Conservation (phyloP, 768 basidiomycete genomes). For the Pisolithus tinctorius region DNA sequence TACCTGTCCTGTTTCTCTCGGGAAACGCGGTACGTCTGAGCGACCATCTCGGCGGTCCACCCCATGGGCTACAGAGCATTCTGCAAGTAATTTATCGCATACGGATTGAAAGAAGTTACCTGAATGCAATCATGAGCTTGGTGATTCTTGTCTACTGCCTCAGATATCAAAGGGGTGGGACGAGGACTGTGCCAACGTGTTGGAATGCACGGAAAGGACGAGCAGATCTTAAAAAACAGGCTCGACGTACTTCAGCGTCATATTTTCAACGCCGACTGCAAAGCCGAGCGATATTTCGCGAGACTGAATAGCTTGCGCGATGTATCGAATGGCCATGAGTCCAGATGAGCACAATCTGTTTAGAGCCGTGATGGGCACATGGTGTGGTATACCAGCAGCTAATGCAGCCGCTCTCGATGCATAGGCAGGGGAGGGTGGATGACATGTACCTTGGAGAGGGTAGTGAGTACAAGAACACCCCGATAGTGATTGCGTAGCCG, state of each 20-base stretch:
- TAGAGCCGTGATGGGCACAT: constrained; percentile 83
- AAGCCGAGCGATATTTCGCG: constrained; percentile 85
- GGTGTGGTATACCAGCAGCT: constrained; percentile 80
- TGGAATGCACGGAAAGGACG: not conserved
- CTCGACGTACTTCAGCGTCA: constrained; percentile 61
- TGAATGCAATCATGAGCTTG: constrained; percentile 74
- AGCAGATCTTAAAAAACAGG: not conserved
- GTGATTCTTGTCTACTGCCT: constrained; percentile 48
- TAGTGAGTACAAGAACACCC: not conserved
- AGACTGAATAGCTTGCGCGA: constrained; percentile 79
- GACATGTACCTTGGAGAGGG: constrained; percentile 58
- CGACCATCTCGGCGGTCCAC: constrained; percentile 92
- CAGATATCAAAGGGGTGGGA: constrained; percentile 63
- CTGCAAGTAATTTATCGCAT: not conserved
- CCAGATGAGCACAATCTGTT: constrained; percentile 95
- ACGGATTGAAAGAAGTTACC: constrained; percentile 20
- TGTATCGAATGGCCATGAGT: constrained; percentile 85
- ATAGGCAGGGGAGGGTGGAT: constrained; percentile 76
- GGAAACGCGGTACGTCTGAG: constrained; percentile 68
- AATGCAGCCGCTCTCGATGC: constrained; percentile 82
- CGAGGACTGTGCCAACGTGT: constrained; percentile 45
- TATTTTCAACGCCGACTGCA: constrained; percentile 78
- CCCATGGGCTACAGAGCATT: constrained; percentile 70
- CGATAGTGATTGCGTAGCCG: constrained; percentile 11
- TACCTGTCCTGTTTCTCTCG: constrained; percentile 85